Percentiles rank a stretch among this genome's conserved stretches.
phyloP scores from a whole-genome alignment of 768 basidiomycete genomes.

The Phylloporus rhodoxanthus region DNA sequence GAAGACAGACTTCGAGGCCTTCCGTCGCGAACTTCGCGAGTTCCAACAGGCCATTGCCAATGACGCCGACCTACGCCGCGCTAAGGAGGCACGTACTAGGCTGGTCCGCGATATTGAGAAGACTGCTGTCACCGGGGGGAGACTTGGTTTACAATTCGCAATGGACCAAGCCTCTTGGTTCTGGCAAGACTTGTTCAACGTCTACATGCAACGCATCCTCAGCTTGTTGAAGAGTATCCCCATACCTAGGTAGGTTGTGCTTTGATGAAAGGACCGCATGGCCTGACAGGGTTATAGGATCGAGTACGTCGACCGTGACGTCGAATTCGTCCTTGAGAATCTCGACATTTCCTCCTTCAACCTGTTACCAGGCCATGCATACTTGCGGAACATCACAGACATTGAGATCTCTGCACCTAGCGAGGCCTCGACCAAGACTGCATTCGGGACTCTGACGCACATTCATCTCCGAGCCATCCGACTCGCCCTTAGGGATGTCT shows the following conservation, averaged over 20 bases:
- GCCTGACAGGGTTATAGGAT: constrained; percentile 38
- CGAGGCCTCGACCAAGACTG: constrained; percentile 35
- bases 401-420: constrained; percentile 46
- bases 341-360: constrained; percentile 63
- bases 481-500: constrained; percentile 56
- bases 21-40: constrained; percentile 41
- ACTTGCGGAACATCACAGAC: constrained; percentile 66
- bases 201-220: constrained; percentile 62
- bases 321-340: constrained; percentile 73
- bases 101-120: constrained; percentile 46
- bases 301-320: constrained; percentile 62
- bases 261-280: neutral
- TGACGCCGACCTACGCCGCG: constrained; percentile 45
- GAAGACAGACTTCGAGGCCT: constrained; percentile 41
- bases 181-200: constrained; percentile 77
- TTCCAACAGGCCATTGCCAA: constrained; percentile 42
- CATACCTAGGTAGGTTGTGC: constrained; percentile 52
- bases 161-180: constrained; percentile 67
- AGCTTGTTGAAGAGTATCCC: constrained; percentile 53
- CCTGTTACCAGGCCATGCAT: constrained; percentile 63
- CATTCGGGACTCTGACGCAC: constrained; percentile 60
- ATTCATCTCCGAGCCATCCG: constrained; percentile 62
- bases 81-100: constrained; percentile 43
- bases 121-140: constrained; percentile 35
- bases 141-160: constrained; percentile 43